A percentile compares a stretch with the other conserved stretches of the same genome.
Conservation (phyloP, 2,329 filamentous ascomycete species). For the Ascochyta lentis region DNA sequence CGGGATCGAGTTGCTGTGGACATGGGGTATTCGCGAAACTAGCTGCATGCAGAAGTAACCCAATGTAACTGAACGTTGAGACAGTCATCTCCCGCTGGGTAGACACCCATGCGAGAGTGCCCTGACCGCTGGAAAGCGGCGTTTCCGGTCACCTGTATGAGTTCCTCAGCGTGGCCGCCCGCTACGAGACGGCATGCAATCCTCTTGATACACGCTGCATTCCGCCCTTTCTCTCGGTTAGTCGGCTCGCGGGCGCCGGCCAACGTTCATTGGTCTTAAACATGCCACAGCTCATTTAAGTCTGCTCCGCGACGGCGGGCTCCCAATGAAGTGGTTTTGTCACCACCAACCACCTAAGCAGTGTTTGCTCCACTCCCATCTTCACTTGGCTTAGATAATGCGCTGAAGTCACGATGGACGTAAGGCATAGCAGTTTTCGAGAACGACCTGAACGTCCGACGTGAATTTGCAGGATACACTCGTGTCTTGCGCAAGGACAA, state of each 20-base stretch:
- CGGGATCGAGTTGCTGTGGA: conserved; percentile 31
- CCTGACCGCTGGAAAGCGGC: conserved; percentile 15
- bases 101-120: conserved; percentile 7
- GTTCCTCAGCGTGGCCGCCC: conserved; percentile 7
- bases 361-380: conserved; percentile 2
- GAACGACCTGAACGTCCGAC: background rate
- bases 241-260: background rate
- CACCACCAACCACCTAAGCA: conserved; percentile 6
- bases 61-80: conserved; percentile 22
- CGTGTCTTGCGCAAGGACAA: conserved; percentile 3
- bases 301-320: conserved; percentile 3
- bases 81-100: conserved; percentile 15
- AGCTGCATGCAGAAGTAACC: conserved; percentile 24
- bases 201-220: conserved; percentile 18
- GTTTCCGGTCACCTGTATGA: conserved; percentile 20
- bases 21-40: conserved; percentile 26
- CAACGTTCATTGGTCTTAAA: conserved; percentile 1
- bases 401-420: background rate
- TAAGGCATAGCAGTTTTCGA: background rate
- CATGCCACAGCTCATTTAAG: background rate
- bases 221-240: conserved; percentile 18
- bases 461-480: background rate
- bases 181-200: conserved; percentile 7
- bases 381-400: conserved; percentile 2
- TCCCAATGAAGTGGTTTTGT: conserved; percentile 5